phyloP scores from a whole-genome alignment of 2,329 filamentous ascomycete genomes.

The Mariannaea elegans region DNA sequence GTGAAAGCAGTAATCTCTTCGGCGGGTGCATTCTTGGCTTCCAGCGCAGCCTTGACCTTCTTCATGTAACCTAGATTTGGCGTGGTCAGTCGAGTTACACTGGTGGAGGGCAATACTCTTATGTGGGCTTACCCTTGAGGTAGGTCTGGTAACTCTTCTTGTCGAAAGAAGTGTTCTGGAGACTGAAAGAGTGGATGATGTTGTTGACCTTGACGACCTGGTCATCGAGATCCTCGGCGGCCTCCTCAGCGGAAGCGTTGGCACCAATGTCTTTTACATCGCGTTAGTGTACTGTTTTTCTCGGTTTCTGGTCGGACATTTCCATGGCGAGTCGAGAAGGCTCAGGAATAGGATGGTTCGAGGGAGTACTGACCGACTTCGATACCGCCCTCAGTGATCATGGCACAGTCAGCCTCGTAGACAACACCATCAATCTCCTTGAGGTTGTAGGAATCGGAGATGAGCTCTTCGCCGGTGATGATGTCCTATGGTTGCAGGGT shows the following conservation, averaged over 20 bases:
- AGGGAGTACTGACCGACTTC: conserved; percentile 69
- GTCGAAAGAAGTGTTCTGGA: conserved; percentile 80
- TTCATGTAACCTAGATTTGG: conserved; percentile 82
- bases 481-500: conserved; percentile 73
- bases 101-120: neutral
- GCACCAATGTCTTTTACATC: conserved; percentile 77
- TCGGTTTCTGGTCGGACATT: neutral
- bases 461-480: conserved; percentile 90
- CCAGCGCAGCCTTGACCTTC: conserved; percentile 77
- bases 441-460: conserved; percentile 92
- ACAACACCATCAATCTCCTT: conserved; percentile 81
- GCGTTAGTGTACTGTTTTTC: conserved; percentile 21
- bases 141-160: conserved; percentile 87
- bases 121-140: conserved; percentile 76
- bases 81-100: neutral
- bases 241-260: conserved; percentile 96
- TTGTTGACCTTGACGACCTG: conserved; percentile 82
- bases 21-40: conserved; percentile 67
- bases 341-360: neutral
- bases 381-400: conserved; percentile 82
- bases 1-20: conserved; percentile 82
- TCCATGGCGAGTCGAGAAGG: neutral
- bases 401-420: conserved; percentile 92
- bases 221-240: conserved; percentile 79
- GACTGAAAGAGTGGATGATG: conserved; percentile 90